Evolutionary conservation across 139 green algal genomes (phyloP), one percentile per base, ranked within the genome.

Genomic region (Picochlorum sp.): DNA sequence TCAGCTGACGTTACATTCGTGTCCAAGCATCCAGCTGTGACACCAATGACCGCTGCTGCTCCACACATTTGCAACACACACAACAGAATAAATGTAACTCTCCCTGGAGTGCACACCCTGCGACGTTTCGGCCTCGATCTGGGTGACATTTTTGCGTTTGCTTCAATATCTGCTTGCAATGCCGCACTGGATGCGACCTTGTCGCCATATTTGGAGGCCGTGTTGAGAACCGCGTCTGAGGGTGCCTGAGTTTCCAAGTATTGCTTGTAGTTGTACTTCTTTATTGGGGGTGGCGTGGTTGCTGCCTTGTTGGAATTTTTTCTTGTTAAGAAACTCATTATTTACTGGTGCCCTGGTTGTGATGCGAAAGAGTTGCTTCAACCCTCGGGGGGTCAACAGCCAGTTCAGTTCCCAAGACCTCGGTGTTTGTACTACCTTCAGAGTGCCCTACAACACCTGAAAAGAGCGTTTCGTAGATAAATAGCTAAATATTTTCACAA

Each of bases 221-320:
- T 59, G 21, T 34, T 59, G 13, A 59, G 20, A 9, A 34, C 51
- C 23, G 51, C 51, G 20, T 30, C 21, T 30, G 21, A 38, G 6
- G 47, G 47, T 21, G 51, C 23, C 21, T 59, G 21, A n/a, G 51
- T 59, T 23, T 59, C 51, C 20, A 59, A 21, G 51, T 30, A 59
- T 11, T 59, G 51, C 21, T 31, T 59, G 51, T 54, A 54, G 15
- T 20, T 54, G 47, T 54, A 54, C 47, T 54, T 54, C 11, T 54
- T 54, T 10, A 54, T 54, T 4, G 47, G n/a, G 15, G 47, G 11
- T 8, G 18, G 16, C 18, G 47, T 54, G 0, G 16, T 21, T 2
- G n/a, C 18, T 21, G 16, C 47, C n/a, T 54, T 20, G 16, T 20
- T 26, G 11, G 47, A 20, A 54, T 54, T 24, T 20, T 54, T 54